Base-by-base conservation (phyloP, 495 filamentous ascomycete species). In the Xylaria longipes region DNA sequence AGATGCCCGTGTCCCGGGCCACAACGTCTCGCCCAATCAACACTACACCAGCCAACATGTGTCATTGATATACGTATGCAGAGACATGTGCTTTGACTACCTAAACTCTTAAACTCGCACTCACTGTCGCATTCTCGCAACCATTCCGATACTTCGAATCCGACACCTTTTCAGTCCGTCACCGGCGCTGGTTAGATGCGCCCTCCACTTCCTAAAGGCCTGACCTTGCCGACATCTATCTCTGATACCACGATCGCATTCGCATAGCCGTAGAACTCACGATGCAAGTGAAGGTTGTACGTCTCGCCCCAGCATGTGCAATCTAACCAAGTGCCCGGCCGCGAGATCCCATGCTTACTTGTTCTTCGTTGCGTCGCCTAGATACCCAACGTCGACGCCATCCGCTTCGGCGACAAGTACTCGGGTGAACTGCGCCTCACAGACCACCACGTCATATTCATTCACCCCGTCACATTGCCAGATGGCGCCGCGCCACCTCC, bases 341-440 rank as follows among this genome's bases (percentile, higher is more conserved):
- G n/a, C 22, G 31, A 14, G 29, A 37, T 57, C 17, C 48, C 31
- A 48, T 57, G 62, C 54, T 63, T 68, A 63, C 65, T 29, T 29
- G 57, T 39, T 37, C 71, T 6, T 72, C 43, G 65, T 35, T 45
- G 2, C 57, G 27, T 17, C 58, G 54, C 17, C 61, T 69, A 78
- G 76, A 78, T 79, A 64, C 72, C 74, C 67, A 65, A 76, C 60
- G 77, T 79, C 20, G 76, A 78, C 64, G 77, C 77, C 65, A 73
- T 79, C 39, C 69, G 76, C 48, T 73, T 71, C 52, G 77, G 77
- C 70, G 74, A 79, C 69, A 76, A 63, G 73, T 72, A 79, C 69
- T 76, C 77, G 43, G 77, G 77, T 37, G 76, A 79, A 48, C 74
- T 79, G 15, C 74, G 76, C 72, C 74, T 79, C 6, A 76, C 76